Evolutionary conservation across 2,329 filamentous ascomycete species (phyloP).

Genomic region (Pestalotiopsis sp.): DNA sequence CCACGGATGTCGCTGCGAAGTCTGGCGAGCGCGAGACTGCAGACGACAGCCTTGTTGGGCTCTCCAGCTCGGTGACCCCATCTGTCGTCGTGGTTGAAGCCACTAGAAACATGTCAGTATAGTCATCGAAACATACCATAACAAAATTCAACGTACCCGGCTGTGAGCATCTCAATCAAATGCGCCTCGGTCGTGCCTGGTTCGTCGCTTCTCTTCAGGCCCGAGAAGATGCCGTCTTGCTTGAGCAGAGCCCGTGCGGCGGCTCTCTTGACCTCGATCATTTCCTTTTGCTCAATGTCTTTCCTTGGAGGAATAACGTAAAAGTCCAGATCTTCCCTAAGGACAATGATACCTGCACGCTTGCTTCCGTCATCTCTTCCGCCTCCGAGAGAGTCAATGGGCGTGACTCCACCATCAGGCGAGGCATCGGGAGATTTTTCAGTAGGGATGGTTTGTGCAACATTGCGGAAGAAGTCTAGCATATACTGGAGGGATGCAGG

Average conservation of each 20-base stretch:
- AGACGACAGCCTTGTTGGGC: conserved; percentile 97
- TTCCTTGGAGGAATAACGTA: conserved; percentile 89
- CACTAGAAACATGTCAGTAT: conserved; percentile 54
- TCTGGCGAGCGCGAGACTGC: conserved; percentile 89
- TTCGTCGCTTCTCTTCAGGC: conserved; percentile 92
- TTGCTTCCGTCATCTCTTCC: conserved; percentile 66
- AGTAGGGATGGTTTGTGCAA: conserved; percentile 92
- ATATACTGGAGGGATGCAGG: conserved; percentile 96
- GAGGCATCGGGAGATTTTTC: conserved; percentile 69
- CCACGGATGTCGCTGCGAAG: conserved; percentile 91
- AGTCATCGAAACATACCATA: not conserved
- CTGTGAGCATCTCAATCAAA: conserved; percentile 98
- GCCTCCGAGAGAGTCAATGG: conserved; percentile 71
- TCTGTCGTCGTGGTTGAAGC: conserved; percentile 91
- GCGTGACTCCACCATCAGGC: conserved; percentile 63
- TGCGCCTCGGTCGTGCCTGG: conserved; percentile 96
- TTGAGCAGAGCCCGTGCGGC: conserved; percentile 83
- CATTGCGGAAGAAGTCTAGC: conserved; percentile 96
- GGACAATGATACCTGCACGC: conserved; percentile 95
- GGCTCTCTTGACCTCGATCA: conserved; percentile 95
- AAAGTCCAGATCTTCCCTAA: conserved; percentile 95
- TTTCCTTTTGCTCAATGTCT: conserved; percentile 84
- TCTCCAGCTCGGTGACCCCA: conserved; percentile 98
- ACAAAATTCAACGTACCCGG: conserved; percentile 68
- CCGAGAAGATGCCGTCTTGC: conserved; percentile 95